These are phyloP conservation scores for Phytophthora syringae DNA, from an alignment of 352 stramenopile genomes.

Conservation along the genomic window DNA sequence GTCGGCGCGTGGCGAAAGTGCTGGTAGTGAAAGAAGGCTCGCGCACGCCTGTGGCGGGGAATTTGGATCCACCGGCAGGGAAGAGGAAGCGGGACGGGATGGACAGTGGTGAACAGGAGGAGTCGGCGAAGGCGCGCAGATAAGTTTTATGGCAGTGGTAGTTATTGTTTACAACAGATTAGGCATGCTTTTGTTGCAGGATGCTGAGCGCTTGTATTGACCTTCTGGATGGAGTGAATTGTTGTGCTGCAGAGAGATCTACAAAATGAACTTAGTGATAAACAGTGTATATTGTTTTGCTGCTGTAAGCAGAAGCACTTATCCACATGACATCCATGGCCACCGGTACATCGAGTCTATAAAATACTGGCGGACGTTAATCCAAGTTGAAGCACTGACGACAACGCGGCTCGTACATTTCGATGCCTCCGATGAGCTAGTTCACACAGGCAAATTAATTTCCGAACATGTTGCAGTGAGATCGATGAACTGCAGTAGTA, in stretches of 20 bases:
- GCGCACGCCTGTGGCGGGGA: constrained; percentile 2
- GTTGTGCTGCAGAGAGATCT: neutral
- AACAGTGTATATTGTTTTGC: neutral
- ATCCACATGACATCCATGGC: neutral
- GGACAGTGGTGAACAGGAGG: neutral
- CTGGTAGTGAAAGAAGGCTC: constrained; percentile 14
- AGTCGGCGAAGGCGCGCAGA: constrained; percentile 13
- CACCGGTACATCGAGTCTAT: constrained; percentile 22
- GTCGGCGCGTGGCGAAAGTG: constrained; percentile 12
- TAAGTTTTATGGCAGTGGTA: constrained; percentile 15
- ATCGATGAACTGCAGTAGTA: neutral
- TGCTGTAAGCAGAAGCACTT: neutral
- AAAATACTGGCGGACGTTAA: constrained; percentile 26
- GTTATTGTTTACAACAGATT: neutral
- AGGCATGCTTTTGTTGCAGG: too few species aligned
- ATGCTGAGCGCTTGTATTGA: neutral
- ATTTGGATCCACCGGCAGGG: constrained; percentile 1
- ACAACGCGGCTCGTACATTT: constrained; percentile 84
- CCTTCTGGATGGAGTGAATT: neutral
- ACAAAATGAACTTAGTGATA: neutral
- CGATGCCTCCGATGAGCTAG: constrained; percentile 78
- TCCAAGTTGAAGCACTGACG: constrained; percentile 70
- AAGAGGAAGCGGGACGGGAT: constrained; percentile 30
- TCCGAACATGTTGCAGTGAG: neutral
- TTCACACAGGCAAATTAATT: neutral